Evolutionary conservation across 805 yeast species (phyloP), one percentile per base, ranked within the genome.

Genomic region (Blastobotrys attinorum): DNA sequence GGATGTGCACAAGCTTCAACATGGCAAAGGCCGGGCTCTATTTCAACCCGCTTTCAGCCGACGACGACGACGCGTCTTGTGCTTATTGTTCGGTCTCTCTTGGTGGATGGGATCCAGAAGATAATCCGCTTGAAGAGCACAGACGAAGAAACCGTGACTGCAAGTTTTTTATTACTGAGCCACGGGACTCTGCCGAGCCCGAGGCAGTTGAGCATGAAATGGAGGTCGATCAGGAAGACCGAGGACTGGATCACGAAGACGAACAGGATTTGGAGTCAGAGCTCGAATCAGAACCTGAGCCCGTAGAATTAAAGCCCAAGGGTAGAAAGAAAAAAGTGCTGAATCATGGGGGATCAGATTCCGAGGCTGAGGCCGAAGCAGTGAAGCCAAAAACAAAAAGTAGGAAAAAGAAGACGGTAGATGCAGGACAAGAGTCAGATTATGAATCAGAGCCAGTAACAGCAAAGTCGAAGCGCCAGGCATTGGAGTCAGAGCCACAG

Each of bases 61-160:
- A 65, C 31, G 77, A 72, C 42, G 83, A 79, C 56, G 68, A 73
- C 22, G 77, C 77, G 1, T 65, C 75, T 2, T 84, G 95, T 57
- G 66, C 75, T 50, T 76, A 76, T 55, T 84, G 95, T 60, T 75
- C 74, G 8, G 63, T 73, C 16, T 72, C 81, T 0, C 62, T 76
- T 13, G 83, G 82, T 42, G 88, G 87, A 2, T 84, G 94, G 94
- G 83, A 75, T 46, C 57, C 61, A 1, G 69, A 65, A 2, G 92
- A 85, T 60, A 77, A 73, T 46, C 90, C 89, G 0, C 46, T 70
- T 6, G 65, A 51, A 13, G 87, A 79, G 50, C 92, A 83, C 55
- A 48, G 55, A n/a, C 59, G 63, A 42, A 57, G 74, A 40, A 59
- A 63, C 18, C 67, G 66, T 2, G 54, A 64, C 22, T 70, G 82